Conservation (phyloP, 495 filamentous ascomycete genomes). For the Thozetella sp. region DNA sequence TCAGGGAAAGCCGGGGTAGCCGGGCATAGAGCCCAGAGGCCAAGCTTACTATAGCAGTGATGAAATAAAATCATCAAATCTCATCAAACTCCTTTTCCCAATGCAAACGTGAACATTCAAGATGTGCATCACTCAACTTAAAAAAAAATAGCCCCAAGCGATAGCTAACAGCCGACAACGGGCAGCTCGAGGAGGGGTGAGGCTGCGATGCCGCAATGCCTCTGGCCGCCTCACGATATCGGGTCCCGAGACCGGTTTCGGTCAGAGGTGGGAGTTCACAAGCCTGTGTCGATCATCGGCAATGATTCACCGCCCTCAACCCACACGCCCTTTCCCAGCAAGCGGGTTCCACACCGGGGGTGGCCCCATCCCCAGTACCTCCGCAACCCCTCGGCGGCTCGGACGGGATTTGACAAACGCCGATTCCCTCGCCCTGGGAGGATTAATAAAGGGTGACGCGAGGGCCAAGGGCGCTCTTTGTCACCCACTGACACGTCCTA, state of each 20-base stretch:
- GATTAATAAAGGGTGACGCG: constrained; percentile 1
- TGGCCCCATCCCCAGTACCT: not conserved
- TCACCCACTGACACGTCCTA: not conserved
- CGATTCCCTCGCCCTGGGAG: constrained; percentile 1
- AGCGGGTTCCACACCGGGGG: not conserved
- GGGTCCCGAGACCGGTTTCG: constrained; percentile 3
- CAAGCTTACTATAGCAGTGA: not conserved
- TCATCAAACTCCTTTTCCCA: not conserved
- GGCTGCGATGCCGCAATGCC: constrained; percentile 2
- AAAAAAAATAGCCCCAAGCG: not conserved
- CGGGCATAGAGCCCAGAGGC: not conserved
- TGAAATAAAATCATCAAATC: constrained; percentile 1
- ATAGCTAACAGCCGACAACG: too few relatives aligned
- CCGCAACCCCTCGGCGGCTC: not conserved
- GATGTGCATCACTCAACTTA: too few relatives aligned
- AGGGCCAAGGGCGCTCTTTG: not conserved
- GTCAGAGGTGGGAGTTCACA: not conserved
- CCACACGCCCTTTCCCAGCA: not conserved
- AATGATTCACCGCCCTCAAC: not conserved
- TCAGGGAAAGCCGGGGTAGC: not conserved
- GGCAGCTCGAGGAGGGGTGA: too few relatives aligned
- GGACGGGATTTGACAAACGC: not conserved
- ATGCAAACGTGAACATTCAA: not conserved
- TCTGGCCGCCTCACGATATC: not conserved
- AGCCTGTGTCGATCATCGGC: constrained; percentile 2